phyloP scores from a whole-genome alignment of 192 early-diverging fungal genomes.

The Rhizoclosmatium sp. region DNA sequence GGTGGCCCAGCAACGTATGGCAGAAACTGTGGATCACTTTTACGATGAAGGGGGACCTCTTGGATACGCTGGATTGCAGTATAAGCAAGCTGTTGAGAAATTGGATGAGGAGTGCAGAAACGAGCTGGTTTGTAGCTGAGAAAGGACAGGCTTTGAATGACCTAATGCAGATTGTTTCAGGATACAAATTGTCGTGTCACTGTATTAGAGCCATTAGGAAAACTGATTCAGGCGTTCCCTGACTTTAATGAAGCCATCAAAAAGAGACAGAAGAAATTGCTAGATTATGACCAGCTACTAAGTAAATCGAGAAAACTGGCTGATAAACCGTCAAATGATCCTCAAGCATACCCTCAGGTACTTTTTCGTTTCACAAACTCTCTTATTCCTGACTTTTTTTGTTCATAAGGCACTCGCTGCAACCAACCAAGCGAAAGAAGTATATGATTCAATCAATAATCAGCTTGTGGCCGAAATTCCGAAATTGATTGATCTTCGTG shows the following conservation, averaged over 20 bases:
- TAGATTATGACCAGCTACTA: slow-evolving; percentile 87
- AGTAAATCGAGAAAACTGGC: slow-evolving; percentile 81
- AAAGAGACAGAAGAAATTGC: slow-evolving; percentile 83
- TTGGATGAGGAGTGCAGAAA: slow-evolving; percentile 81
- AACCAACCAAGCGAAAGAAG: slow-evolving; percentile 71
- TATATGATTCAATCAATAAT: slow-evolving; percentile 84
- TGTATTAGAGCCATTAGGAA: slow-evolving; percentile 89
- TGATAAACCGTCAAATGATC: slow-evolving; percentile 81
- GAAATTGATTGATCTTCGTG: slow-evolving; percentile 84
- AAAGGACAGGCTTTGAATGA: not conserved
- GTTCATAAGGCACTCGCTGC: slow-evolving; percentile 81
- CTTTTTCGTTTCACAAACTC: not conserved
- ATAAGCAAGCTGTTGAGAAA: slow-evolving; percentile 81
- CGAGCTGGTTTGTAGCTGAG: slow-evolving; percentile 70
- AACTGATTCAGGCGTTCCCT: slow-evolving; percentile 83
- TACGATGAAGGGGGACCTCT: slow-evolving; percentile 85
- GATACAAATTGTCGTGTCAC: slow-evolving; percentile 85
- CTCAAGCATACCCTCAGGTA: slow-evolving; percentile 40
- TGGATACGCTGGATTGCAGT: slow-evolving; percentile 77
- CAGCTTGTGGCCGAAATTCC: slow-evolving; percentile 88
- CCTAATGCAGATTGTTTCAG: slow-evolving; percentile 35
- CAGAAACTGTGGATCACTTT: slow-evolving; percentile 87
- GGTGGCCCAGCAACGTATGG: slow-evolving; percentile 81
- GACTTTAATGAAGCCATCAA: slow-evolving; percentile 93
- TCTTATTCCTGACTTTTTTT: not conserved